These are phyloP conservation scores for Ustanciosporium gigantosporum DNA, from an alignment of 1,284 basidiomycete species.

Conservation along the genomic window DNA sequence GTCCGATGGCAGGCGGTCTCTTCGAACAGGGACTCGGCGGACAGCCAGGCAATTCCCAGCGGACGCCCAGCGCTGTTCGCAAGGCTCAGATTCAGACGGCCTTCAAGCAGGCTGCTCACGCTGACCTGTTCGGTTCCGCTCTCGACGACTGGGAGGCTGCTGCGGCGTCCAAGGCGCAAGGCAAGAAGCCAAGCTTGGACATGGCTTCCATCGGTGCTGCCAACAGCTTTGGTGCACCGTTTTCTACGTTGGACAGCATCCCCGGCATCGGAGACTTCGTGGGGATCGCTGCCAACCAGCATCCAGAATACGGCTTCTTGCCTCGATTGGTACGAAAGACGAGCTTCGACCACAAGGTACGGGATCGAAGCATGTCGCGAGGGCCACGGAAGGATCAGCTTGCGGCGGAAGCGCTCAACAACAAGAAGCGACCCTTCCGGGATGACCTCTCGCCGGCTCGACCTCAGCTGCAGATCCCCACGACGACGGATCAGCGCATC, in stretches of 20 bases:
- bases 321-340: constrained; percentile 59
- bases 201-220: constrained; percentile 54
- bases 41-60: constrained; percentile 5
- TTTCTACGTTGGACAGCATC: constrained; percentile 55
- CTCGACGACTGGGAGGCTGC: constrained; percentile 28
- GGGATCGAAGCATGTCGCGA: constrained; percentile 52
- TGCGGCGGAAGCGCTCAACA: constrained; percentile 31
- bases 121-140: constrained; percentile 48
- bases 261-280: constrained; percentile 58
- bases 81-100: constrained; percentile 47
- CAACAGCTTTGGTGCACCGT: constrained; percentile 43
- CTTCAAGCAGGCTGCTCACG: constrained; percentile 49
- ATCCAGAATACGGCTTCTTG: constrained; percentile 59
- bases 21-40: neutral
- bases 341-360: constrained; percentile 60
- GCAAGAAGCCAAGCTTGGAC: constrained; percentile 39
- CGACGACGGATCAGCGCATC: constrained; percentile 54
- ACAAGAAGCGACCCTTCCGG: constrained; percentile 52
- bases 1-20: neutral
- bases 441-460: constrained; percentile 53
- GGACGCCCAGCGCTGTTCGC: constrained; percentile 22
- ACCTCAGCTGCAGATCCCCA: constrained; percentile 41
- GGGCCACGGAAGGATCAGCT: constrained; percentile 39
- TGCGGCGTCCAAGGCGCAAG: constrained; percentile 8
- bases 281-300: constrained; percentile 55